Evolutionary conservation across 768 basidiomycete species (phyloP).

Genomic region (Hemileccinum rubropunctum): DNA sequence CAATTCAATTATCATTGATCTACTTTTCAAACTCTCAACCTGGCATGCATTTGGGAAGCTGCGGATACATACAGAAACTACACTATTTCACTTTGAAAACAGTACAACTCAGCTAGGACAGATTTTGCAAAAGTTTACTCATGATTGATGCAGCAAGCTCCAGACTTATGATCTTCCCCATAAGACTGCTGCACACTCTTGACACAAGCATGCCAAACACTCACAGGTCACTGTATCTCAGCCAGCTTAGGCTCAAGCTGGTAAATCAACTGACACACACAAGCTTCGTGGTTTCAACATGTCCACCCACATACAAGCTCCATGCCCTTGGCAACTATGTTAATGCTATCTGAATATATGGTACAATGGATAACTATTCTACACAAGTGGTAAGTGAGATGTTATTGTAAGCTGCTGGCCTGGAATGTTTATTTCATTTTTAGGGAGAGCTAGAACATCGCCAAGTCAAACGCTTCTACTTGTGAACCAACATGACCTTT

Average conservation of each 20-base stretch:
- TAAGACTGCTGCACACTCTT: too few relatives aligned
- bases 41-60: constrained; percentile 32
- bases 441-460: constrained; percentile 36
- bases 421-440: background rate
- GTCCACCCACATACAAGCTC: constrained; percentile 13
- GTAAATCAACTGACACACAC: too few relatives aligned
- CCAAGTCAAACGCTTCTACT: constrained; percentile 36
- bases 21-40: constrained; percentile 17
- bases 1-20: constrained; percentile 13
- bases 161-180: constrained; percentile 32
- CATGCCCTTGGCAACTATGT: constrained; percentile 20
- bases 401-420: too few relatives aligned
- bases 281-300: constrained; percentile 6
- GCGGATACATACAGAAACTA: constrained; percentile 20
- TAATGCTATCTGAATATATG: constrained; percentile 10
- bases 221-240: too few relatives aligned
- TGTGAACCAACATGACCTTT: constrained; percentile 30
- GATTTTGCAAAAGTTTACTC: constrained; percentile 21
- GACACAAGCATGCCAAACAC: too few relatives aligned
- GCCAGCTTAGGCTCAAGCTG: too few relatives aligned
- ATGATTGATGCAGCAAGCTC: constrained; percentile 18
- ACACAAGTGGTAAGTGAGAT: constrained; percentile 36
- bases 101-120: constrained; percentile 23
- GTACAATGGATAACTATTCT: constrained; percentile 30
- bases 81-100: constrained; percentile 20